Conservation (phyloP, 2,329 filamentous ascomycete genomes). For the Xylariaceae sp. region DNA sequence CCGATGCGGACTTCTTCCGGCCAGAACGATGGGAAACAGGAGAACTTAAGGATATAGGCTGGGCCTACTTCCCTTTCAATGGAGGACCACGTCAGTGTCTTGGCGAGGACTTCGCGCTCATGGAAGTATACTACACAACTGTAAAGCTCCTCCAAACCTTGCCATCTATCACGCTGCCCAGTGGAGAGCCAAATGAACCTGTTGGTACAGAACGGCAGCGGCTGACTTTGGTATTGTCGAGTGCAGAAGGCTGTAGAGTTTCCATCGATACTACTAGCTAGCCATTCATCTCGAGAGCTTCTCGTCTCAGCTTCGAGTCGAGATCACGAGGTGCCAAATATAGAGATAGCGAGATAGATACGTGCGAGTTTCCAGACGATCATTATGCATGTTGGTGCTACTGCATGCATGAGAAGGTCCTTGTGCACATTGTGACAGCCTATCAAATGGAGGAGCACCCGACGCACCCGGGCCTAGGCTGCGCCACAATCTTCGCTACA, state of each 20-base stretch:
- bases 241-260: slow-evolving; percentile 1
- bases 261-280: not conserved
- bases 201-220: not conserved
- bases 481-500: no score
- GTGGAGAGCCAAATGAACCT: not conserved
- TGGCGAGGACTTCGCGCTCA: slow-evolving; percentile 3
- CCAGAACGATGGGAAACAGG: slow-evolving; percentile 6
- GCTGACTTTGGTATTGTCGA: not conserved
- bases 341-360: no score
- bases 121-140: not conserved
- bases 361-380: no score
- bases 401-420: no score
- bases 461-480: no score
- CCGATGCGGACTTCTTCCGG: slow-evolving; percentile 7
- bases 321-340: no score
- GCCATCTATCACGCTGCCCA: not conserved
- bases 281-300: not conserved
- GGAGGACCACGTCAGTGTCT: slow-evolving; percentile 5
- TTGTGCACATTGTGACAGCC: no score
- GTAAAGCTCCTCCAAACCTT: not conserved
- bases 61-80: slow-evolving; percentile 3
- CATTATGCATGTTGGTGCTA: no score
- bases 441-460: no score
- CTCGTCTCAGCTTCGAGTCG: no score
- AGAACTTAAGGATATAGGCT: not conserved